phyloP scores from a whole-genome alignment of 2,329 filamentous ascomycete species.

The Zarea fungicola region DNA sequence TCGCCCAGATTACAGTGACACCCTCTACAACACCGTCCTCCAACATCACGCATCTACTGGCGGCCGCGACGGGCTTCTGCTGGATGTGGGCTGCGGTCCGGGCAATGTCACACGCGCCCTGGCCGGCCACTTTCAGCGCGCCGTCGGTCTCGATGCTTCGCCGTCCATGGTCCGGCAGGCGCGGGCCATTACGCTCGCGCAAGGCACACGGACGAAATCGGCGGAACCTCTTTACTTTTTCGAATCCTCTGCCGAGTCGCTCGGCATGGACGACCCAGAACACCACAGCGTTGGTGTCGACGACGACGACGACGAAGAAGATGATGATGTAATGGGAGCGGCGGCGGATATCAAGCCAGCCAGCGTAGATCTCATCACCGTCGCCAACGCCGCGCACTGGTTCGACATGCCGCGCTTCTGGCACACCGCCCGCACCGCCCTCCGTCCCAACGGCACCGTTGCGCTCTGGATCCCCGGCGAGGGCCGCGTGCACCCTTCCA shows the following conservation, averaged over 20 bases:
- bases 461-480: constrained; percentile 42
- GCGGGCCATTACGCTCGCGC: constrained; percentile 30
- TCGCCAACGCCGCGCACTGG: constrained; percentile 51
- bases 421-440: constrained; percentile 36
- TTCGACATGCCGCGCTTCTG: constrained; percentile 51
- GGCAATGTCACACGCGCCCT: constrained; percentile 44
- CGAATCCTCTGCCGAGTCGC: constrained; percentile 38
- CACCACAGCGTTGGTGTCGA: constrained; percentile 40
- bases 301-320: too few species aligned
- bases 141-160: constrained; percentile 46
- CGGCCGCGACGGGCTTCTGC: constrained; percentile 35
- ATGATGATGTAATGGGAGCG: too few species aligned
- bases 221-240: constrained; percentile 34
- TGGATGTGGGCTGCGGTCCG: constrained; percentile 55
- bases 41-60: constrained; percentile 41
- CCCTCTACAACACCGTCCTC: constrained; percentile 43
- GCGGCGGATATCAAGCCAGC: too few species aligned
- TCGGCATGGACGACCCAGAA: too few species aligned
- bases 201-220: constrained; percentile 22
- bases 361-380: constrained; percentile 43
- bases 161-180: constrained; percentile 43
- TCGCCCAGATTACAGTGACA: constrained; percentile 38
- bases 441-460: constrained; percentile 50
- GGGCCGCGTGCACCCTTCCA: constrained; percentile 24
- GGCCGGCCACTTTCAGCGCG: constrained; percentile 39